These are phyloP conservation scores for Euphrasia arctica DNA, from an alignment of 305 asterid species.

Conservation along the genomic window DNA sequence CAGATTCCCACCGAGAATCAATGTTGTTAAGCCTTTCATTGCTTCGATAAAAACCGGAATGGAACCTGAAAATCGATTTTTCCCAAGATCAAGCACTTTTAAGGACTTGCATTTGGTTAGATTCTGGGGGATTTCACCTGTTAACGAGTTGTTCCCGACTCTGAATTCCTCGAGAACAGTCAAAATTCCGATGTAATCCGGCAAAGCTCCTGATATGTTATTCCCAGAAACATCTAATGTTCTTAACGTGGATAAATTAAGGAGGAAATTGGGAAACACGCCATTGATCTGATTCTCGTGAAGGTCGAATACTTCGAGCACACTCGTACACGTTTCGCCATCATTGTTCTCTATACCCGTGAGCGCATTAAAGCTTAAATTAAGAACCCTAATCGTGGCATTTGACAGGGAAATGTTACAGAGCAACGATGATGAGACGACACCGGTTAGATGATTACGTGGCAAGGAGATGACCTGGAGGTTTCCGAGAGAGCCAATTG, in stretches of 20 bases:
- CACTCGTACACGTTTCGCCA: conserved; percentile 43
- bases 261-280: conserved; percentile 49
- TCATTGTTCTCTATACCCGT: conserved; percentile 51
- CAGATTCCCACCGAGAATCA: conserved; percentile 53
- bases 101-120: conserved; percentile 39
- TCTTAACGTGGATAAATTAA: conserved; percentile 42
- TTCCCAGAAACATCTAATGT: conserved; percentile 64
- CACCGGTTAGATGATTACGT: conserved; percentile 56
- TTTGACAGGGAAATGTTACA: conserved; percentile 44
- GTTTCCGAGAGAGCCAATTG: conserved; percentile 43
- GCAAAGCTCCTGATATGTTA: conserved; percentile 48
- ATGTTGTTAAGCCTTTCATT: conserved; percentile 37
- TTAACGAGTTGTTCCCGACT: conserved; percentile 55
- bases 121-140: conserved; percentile 46
- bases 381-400: conserved; percentile 52
- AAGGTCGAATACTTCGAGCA: conserved; percentile 53
- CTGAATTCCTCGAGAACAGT: conserved; percentile 47
- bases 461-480: conserved; percentile 60
- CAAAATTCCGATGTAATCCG: conserved; percentile 45
- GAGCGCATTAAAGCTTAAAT: conserved; percentile 62
- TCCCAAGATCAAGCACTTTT: conserved; percentile 55
- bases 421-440: conserved; percentile 52
- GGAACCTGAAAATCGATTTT: conserved; percentile 45
- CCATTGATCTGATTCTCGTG: conserved; percentile 68
- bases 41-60: conserved; percentile 54